Percentiles rank a stretch among this genome's conserved stretches.
These are phyloP conservation scores for Ambrosia hybrid DNA, from an alignment of 140 eudicot genomes.

Conservation along the genomic window DNA sequence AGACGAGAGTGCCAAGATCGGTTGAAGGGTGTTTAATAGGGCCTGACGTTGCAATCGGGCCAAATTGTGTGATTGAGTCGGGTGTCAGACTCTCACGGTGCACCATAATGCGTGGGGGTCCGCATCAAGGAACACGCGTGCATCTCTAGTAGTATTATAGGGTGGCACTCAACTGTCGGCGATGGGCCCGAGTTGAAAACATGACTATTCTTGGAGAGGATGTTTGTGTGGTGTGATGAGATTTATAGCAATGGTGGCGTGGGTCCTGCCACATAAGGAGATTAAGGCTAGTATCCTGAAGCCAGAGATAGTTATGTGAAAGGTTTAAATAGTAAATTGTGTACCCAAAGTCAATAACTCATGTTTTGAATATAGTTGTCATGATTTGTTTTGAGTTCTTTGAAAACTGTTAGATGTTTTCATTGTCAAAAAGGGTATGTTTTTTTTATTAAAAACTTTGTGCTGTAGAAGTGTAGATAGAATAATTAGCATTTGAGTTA, in stretches of 20 bases:
- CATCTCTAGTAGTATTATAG: constrained; percentile 8
- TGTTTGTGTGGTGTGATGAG: constrained; percentile 16
- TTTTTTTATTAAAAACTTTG: neutral
- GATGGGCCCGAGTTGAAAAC: constrained; percentile 5
- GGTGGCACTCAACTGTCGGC: constrained; percentile 8
- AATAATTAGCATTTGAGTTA: neutral
- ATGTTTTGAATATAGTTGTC: neutral
- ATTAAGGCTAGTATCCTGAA: constrained; percentile 8
- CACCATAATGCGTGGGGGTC: constrained; percentile 3
- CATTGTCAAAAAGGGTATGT: neutral
- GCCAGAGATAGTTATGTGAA: constrained; percentile 8
- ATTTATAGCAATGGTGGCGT: constrained; percentile 11
- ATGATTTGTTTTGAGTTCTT: constrained; percentile 5
- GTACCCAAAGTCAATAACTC: neutral
- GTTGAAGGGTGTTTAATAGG: constrained; percentile 17
- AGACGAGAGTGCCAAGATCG: constrained; percentile 1
- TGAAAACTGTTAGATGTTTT: neutral
- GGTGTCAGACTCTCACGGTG: constrained; percentile 6
- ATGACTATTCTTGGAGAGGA: constrained; percentile 14
- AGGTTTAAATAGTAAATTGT: neutral
- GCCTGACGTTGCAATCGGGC: constrained; percentile 20
- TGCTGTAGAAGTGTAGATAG: neutral
- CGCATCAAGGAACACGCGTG: constrained; percentile 9
- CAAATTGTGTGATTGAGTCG: constrained; percentile 15
- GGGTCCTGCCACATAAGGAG: constrained; percentile 18